Evolutionary conservation across 2,329 filamentous ascomycete species (phyloP).

Genomic region (Apiospora malaysiana): DNA sequence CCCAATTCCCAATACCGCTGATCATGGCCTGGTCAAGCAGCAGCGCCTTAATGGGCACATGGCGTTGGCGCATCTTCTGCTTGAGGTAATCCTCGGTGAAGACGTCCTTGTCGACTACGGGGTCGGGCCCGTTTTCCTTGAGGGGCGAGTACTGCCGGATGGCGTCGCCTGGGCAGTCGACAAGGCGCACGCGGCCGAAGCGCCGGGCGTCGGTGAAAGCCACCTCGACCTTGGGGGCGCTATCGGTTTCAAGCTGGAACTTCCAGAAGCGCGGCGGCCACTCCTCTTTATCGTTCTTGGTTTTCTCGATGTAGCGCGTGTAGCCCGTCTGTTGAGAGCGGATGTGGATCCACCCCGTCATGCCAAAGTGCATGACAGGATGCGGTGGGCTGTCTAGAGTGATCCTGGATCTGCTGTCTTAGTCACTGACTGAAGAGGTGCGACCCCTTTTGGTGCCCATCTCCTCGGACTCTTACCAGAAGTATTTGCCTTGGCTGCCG

Average conservation of each 20-base stretch:
- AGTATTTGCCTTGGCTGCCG: constrained; percentile 94
- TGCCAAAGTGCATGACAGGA: constrained; percentile 86
- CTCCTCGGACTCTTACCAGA: constrained; percentile 58
- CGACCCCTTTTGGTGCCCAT: not conserved
- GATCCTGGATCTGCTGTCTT: constrained; percentile 44
- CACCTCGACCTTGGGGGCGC: constrained; percentile 59
- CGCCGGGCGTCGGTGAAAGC: constrained; percentile 87
- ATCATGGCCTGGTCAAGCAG: constrained; percentile 88
- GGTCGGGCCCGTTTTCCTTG: constrained; percentile 92
- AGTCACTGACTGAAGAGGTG: not conserved
- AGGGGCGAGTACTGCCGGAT: constrained; percentile 81
- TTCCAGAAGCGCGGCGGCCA: constrained; percentile 96
- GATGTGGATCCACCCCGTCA: constrained; percentile 88
- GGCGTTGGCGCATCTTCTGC: constrained; percentile 74
- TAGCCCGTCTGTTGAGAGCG: constrained; percentile 78
- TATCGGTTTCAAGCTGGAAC: constrained; percentile 73
- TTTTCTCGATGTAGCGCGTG: constrained; percentile 80
- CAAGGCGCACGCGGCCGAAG: constrained; percentile 78
- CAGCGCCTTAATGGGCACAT: constrained; percentile 87
- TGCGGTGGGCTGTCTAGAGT: constrained; percentile 81
- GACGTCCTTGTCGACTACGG: constrained; percentile 78
- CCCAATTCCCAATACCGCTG: constrained; percentile 96
- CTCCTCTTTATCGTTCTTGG: constrained; percentile 62
- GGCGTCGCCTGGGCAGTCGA: constrained; percentile 77
- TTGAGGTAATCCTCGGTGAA: constrained; percentile 79